Base-by-base conservation (phyloP, 805 yeast genomes). In the Brettanomyces nanus region DNA sequence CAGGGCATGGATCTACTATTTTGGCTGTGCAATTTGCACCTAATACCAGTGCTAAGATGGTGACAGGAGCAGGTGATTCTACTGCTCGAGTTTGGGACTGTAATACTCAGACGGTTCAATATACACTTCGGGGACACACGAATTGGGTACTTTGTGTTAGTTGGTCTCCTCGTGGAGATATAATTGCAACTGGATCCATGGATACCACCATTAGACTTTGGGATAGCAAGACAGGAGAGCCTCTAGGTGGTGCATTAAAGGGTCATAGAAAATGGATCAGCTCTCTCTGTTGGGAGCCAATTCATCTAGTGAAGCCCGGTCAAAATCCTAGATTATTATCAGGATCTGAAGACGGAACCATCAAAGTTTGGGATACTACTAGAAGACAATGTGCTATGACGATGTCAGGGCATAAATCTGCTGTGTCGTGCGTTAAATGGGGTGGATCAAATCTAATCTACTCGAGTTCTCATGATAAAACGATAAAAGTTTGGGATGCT, bases 61-160 rank as follows among this genome's bases (percentile, higher is more conserved):
- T 85, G 29, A 83, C 97, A 0, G 98, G 98, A 27, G 85, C 96
- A 5, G 98, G 98, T 32, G 98, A 92, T 60, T 75, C 81, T 27
- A 89, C 97, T 6, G 97, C 97, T 2, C 70, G 97, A 55, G 74
- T 90, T 34, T 92, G 98, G 98, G 97, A 89, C 61, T 84, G 95
- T 59, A 80, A 86, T 51, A 89, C 97, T 0, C 92, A 85, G 48
- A 92, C 98, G 0, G 95, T 96, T 6, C 65, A 80, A 53, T 72
- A 76, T 44, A 85, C 95, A 0, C 63, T 92, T 37, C 53, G 68
- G 4, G 97, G 97, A 1, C 98, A 92, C 53, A 65, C 75, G 9
- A 86, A 89, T 63, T 92, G 97, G 96, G 97, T 92, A 5, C 65
- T 92, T 32, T 82, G 95, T 57, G 95, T 83, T 6, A 66, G 83